Evolutionary conservation across 176 grass and related monocot genomes (phyloP).

Genomic region (Rhipidocladum racemiflorum): DNA sequence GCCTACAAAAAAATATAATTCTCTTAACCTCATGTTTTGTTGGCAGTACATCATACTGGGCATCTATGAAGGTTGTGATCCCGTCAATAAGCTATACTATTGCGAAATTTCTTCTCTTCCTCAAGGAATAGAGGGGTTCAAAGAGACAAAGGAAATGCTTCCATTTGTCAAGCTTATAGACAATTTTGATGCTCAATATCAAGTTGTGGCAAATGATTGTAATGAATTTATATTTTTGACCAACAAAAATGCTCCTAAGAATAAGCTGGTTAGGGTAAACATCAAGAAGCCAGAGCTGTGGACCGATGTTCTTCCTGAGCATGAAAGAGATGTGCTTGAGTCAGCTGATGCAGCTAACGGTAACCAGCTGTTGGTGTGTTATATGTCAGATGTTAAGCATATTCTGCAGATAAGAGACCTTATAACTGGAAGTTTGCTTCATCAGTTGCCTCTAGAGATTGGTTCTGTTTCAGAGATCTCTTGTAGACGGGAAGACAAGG

Average conservation of each 20-base stretch:
- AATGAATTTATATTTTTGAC: constrained; percentile 80
- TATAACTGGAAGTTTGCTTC: constrained; percentile 66
- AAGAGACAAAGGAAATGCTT: constrained; percentile 52
- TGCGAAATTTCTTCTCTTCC: constrained; percentile 70
- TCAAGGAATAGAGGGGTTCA: constrained; percentile 63
- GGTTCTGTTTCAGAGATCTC: constrained; percentile 78
- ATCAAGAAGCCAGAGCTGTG: constrained; percentile 58
- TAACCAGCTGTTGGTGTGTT: constrained; percentile 76
- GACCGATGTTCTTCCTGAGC: constrained; percentile 66
- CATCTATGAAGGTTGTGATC: constrained; percentile 72
- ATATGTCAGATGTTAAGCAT: constrained; percentile 92
- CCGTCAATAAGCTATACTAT: constrained; percentile 90
- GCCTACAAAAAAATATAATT: neutral
- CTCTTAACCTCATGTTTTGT: constrained; percentile 21
- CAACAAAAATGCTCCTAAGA: constrained; percentile 79
- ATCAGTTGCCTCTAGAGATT: constrained; percentile 80
- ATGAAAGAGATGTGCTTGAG: constrained; percentile 82
- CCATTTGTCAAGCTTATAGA: constrained; percentile 92
- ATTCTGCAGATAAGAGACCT: constrained; percentile 83
- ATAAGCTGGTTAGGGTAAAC: constrained; percentile 77
- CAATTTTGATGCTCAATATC: constrained; percentile 77
- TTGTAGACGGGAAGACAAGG: constrained; percentile 72
- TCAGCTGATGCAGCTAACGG: constrained; percentile 56
- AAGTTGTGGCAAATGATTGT: constrained; percentile 69
- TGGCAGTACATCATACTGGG: constrained; percentile 69